Evolutionary conservation across 192 early-diverging fungal genomes (phyloP), one percentile per base, ranked within the genome.

Genomic region (Allomyces macrogynus): DNA sequence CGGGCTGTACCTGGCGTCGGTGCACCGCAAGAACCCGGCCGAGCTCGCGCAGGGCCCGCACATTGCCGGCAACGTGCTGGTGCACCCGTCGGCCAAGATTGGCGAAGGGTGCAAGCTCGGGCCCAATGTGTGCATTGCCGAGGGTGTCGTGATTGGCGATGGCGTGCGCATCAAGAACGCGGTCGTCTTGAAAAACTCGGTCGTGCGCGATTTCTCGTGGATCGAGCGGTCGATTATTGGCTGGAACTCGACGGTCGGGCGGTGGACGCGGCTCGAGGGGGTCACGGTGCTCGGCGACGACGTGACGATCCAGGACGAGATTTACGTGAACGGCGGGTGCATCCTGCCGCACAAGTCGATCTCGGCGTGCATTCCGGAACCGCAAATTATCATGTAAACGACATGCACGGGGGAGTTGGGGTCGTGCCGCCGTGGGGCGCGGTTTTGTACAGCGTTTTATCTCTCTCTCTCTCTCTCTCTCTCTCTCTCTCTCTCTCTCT

Each of bases 311-410:
- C 77, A 81, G 61, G 93, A 95, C 71, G 95, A 97, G 73, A 75
- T 95, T 62, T 95, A 89, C 72, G 80, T 95, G 69, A 95, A 97
- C 75, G 94, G 94, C 64, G 94, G 89, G 22, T 90, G 84, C 40
- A 89, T 97, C 57, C 78, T 97, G n/a, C 94, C 94, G 61, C 92
- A 97, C 85, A 97, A 97, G 83, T 86, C 81, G 63, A 92, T 97
- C 70, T 81, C 80, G 64, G 71, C 78, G 42, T 93, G 88, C 73
- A 87, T 97, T 66, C 84, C 88, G 67, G 90, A 93, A 77, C 92
- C 92, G 26, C 82, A 84, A 67, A 97, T 97, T 71, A 87, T 94
- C 78, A 94, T 94, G 93, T 96, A 40, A 7, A 7, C 32, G 32
- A 27, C 26, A 27, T 40, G 32, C 32, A 40, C 32, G 3, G 32